Evolutionary conservation across 148 eudicot genomes (phyloP).

Genomic region (Suaeda aralocaspica): DNA sequence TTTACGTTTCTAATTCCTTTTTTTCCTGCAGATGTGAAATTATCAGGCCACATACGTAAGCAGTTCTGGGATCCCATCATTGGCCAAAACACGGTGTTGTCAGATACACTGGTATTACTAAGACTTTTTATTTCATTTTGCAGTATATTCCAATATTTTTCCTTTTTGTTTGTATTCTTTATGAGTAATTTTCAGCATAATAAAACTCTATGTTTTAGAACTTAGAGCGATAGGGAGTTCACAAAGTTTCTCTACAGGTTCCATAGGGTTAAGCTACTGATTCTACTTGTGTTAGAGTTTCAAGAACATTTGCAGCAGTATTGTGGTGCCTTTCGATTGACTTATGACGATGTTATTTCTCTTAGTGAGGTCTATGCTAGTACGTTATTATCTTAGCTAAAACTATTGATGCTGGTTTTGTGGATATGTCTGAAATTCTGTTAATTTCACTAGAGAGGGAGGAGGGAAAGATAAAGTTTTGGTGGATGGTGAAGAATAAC

Average conservation of each 20-base stretch:
- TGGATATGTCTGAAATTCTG: too few relatives aligned
- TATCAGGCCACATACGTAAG: constrained; percentile 71
- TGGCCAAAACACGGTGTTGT: constrained; percentile 97
- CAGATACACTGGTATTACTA: constrained; percentile 86
- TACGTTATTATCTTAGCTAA: too few relatives aligned
- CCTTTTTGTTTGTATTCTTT: not conserved
- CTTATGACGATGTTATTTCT: too few relatives aligned
- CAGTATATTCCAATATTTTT: not conserved
- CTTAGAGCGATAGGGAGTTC: not conserved
- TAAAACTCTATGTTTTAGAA: not conserved
- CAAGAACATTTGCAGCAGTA: too few relatives aligned
- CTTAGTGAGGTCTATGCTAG: too few relatives aligned
- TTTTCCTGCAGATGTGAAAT: constrained; percentile 56
- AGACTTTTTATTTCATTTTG: not conserved
- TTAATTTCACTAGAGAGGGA: too few relatives aligned
- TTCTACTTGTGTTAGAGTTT: too few relatives aligned
- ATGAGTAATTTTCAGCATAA: too few relatives aligned
- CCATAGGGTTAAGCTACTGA: not conserved
- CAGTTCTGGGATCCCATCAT: constrained; percentile 82
- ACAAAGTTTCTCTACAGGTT: not conserved
- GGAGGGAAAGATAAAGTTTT: too few relatives aligned
- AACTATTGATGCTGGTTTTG: too few relatives aligned
- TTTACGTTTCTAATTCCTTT: constrained; percentile 1
- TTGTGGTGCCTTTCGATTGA: too few relatives aligned
- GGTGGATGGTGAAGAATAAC: too few relatives aligned